Base-by-base conservation (phyloP, 2,329 filamentous ascomycete species). In the Biscogniauxia sp. region DNA sequence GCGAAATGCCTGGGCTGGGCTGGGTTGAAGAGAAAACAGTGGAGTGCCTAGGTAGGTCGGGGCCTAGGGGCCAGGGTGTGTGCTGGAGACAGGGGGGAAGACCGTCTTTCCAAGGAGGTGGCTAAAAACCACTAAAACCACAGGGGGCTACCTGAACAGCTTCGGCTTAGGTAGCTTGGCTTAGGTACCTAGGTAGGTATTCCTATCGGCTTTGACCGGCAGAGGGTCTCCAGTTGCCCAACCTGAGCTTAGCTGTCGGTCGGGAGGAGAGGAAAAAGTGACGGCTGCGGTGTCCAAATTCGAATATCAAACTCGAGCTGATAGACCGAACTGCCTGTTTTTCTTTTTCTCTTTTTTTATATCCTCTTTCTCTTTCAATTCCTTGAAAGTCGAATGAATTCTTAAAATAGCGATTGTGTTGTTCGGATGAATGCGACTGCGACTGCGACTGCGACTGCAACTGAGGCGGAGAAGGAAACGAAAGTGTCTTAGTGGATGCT, bases 1-100 rank as follows among this genome's bases (percentile, higher is more conserved):
- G 67, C 69, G 64, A 65, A 65, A 64, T 66, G 69, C 66, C 68
- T 69, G 58, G 64, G 57, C 67, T 67, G 61, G 67, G 64, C 62
- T 68, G 66, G 62, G 64, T 64, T 63, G 56, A 59, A 59, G 56
- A 45, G 17, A 45, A 1, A 54, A 52, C 17, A 60, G 53, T 56
- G 49, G 49, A 9, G 51, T 20, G 13, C 41, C 28, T 3, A 17
- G 20, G 15, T n/a, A 20, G 0, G 17, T 25, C 51, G 56, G 28
- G 23, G 52, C 28, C 45, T 32, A 49, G 49, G 26, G 19, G 53
- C 13, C 45, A 25, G 37, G 51, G 52, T 55, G 57, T 54, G 53
- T 55, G 49, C 20, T 64, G 57, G 55, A 54, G 61, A 56, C 54
- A 58, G 45, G 41, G 55, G 58, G 52, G 51, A 51, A 23, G 55